phyloP scores from a whole-genome alignment of 2,329 filamentous ascomycete species.

The Aureobasidium sp. region DNA sequence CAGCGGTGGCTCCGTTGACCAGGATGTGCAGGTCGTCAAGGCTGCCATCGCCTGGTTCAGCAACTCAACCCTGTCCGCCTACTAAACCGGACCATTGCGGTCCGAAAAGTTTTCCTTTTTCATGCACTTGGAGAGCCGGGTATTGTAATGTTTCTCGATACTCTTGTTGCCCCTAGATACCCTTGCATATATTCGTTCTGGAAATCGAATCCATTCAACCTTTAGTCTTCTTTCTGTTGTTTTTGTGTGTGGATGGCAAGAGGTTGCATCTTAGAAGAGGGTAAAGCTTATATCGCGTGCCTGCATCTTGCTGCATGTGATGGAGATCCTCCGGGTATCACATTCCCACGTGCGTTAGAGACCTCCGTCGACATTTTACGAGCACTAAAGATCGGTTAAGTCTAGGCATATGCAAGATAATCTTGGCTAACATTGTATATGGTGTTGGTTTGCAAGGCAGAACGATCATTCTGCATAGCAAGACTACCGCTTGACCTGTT shows the following conservation, averaged over 20 bases:
- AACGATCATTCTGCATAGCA: no score
- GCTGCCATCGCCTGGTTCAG: constrained; percentile 8
- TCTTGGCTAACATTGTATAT: no score
- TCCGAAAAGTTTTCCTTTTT: neutral
- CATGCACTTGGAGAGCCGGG: neutral
- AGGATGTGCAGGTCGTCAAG: constrained; percentile 18
- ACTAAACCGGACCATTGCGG: neutral
- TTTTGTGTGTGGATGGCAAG: no score
- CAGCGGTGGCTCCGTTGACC: constrained; percentile 22
- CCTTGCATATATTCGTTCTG: neutral
- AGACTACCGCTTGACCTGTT: no score
- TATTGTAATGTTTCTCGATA: neutral
- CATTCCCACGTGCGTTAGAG: neutral
- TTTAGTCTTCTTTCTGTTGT: neutral
- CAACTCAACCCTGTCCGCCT: neutral
- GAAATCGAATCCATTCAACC: no score
- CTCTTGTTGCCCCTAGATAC: neutral
- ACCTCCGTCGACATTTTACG: neutral
- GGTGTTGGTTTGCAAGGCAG: no score
- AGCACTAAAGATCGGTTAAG: no score
- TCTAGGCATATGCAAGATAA: no score
- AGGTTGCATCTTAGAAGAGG: no score
- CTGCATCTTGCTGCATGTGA: neutral
- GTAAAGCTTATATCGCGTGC: neutral
- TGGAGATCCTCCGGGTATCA: neutral